phyloP scores from a whole-genome alignment of 169 alveolate genomes.

The Plasmodium reichenowi region DNA sequence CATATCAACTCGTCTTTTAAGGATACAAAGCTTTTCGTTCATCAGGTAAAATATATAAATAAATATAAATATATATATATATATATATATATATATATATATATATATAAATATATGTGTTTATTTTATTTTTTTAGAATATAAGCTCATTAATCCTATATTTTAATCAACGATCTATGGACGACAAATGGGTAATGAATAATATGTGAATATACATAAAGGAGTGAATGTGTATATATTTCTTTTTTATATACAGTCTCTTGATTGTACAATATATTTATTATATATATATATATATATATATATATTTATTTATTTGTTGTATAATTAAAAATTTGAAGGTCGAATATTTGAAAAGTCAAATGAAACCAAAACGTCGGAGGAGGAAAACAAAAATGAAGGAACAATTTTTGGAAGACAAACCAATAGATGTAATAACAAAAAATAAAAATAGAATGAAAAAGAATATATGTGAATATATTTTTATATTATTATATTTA shows the following conservation, averaged over 20 bases:
- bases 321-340: background rate
- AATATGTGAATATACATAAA: background rate
- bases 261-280: background rate
- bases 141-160: slow-evolving; percentile 46
- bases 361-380: slow-evolving; percentile 50
- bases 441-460: background rate
- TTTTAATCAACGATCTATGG: slow-evolving; percentile 55
- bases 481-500: background rate
- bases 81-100: background rate
- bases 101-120: background rate
- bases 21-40: slow-evolving; percentile 33
- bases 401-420: slow-evolving; percentile 56
- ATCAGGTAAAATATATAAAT: slow-evolving; percentile 19
- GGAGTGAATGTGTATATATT: background rate
- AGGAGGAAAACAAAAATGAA: slow-evolving; percentile 50
- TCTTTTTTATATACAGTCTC: too few relatives aligned
- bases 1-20: slow-evolving; percentile 32
- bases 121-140: slow-evolving; percentile 16
- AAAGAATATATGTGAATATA: background rate
- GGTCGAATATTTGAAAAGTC: slow-evolving; percentile 61
- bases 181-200: slow-evolving; percentile 41
- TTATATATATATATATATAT: background rate
- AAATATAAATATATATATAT: background rate
- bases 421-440: slow-evolving; percentile 44
- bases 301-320: background rate